Percentiles rank a stretch among this genome's conserved stretches.
phyloP scores from a whole-genome alignment of 1,139 yeast genomes.

The Pichia sp. region DNA sequence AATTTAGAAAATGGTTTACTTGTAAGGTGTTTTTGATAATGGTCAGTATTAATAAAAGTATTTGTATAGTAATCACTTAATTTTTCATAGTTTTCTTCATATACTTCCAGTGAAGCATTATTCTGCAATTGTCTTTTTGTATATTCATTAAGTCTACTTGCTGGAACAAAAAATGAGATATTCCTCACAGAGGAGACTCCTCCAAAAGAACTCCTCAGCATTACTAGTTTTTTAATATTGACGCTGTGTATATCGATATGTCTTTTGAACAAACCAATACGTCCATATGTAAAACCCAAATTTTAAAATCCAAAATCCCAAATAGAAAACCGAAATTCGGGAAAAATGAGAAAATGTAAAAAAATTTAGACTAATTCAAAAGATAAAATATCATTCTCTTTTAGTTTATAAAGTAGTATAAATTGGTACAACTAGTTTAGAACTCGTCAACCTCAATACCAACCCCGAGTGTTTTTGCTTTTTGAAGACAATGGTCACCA shows the following conservation, averaged over 20 bases:
- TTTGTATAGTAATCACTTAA: not conserved
- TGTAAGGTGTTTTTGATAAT: not conserved
- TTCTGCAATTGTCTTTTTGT: constrained; percentile 10
- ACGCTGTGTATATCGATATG: not conserved
- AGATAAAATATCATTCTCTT: too few relatives aligned
- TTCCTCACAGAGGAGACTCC: constrained; percentile 1
- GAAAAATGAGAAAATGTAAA: not conserved
- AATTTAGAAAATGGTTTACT: not conserved
- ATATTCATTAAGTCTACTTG: constrained; percentile 12
- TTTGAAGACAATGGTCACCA: constrained; percentile 30
- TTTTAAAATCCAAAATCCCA: not conserved
- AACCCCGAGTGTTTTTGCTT: constrained; percentile 21
- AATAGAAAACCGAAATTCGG: not conserved
- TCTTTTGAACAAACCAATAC: not conserved
- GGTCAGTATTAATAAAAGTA: not conserved
- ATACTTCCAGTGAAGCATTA: constrained; percentile 7
- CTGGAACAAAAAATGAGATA: constrained; percentile 13
- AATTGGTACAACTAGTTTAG: constrained; percentile 2
- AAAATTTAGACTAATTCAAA: not conserved
- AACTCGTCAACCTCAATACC: constrained; percentile 30
- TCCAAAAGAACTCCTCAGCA: not conserved
- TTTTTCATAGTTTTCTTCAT: constrained; percentile 10
- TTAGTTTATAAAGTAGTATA: not conserved
- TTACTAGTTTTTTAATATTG: not conserved
- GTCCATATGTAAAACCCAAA: not conserved